These are phyloP conservation scores for Cryphonectria nitschkei DNA, from an alignment of 2,329 filamentous ascomycete species.

Conservation along the genomic window DNA sequence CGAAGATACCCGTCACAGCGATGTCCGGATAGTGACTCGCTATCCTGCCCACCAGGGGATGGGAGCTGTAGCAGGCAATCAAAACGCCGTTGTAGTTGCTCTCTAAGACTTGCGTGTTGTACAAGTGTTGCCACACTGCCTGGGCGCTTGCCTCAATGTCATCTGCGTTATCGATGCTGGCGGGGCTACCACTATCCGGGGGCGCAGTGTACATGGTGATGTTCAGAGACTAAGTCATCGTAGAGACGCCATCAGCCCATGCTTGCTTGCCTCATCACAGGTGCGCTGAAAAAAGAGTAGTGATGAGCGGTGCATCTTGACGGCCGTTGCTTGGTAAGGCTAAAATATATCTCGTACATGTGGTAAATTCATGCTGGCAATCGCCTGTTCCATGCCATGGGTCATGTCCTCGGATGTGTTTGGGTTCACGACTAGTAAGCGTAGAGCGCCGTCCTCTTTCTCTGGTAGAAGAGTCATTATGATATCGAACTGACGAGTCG, in stretches of 20 bases:
- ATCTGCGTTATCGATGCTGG: slow-evolving; percentile 76
- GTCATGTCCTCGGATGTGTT: slow-evolving; percentile 80
- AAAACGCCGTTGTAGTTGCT: slow-evolving; percentile 73
- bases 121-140: slow-evolving; percentile 62
- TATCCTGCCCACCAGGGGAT: slow-evolving; percentile 72
- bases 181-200: slow-evolving; percentile 58
- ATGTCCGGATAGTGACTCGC: slow-evolving; percentile 39
- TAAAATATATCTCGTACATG: slow-evolving; percentile 37
- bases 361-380: slow-evolving; percentile 47
- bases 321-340: no score
- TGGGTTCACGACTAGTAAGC: slow-evolving; percentile 75
- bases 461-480: neutral
- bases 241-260: neutral
- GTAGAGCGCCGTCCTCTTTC: slow-evolving; percentile 36
- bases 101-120: slow-evolving; percentile 39
- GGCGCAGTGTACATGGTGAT: slow-evolving; percentile 71
- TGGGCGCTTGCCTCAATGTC: slow-evolving; percentile 68
- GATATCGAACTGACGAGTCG: neutral
- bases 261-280: neutral
- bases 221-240: slow-evolving; percentile 44
- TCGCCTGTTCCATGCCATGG: slow-evolving; percentile 58
- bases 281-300: neutral
- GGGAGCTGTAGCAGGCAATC: slow-evolving; percentile 86
- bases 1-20: slow-evolving; percentile 82
- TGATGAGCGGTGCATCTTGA: no score